phyloP scores from a whole-genome alignment of 202 grass and related monocot species.

The Panicum hallii region DNA sequence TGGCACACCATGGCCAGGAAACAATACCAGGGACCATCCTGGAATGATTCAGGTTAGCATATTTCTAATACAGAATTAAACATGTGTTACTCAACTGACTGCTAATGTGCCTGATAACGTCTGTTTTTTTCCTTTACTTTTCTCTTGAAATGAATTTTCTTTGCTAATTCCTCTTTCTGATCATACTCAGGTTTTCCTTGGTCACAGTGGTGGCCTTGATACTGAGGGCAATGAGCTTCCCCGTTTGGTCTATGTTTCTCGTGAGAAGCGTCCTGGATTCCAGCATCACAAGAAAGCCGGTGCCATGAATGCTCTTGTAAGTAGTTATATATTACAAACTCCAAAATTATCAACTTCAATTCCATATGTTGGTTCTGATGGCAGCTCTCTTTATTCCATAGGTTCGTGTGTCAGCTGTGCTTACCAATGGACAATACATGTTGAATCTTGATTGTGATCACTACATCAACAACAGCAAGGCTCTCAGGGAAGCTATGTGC shows the following conservation, averaged over 20 bases:
- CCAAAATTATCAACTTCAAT: slow-evolving; percentile 21
- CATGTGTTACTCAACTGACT: slow-evolving; percentile 11
- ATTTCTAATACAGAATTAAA: slow-evolving; percentile 24
- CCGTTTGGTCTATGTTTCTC: slow-evolving; percentile 84
- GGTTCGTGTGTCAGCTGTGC: slow-evolving; percentile 78
- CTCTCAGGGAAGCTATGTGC: slow-evolving; percentile 79
- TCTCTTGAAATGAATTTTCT: slow-evolving; percentile 8
- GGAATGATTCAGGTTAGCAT: slow-evolving; percentile 91
- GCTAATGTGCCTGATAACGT: slow-evolving; percentile 19
- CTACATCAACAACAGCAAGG: slow-evolving; percentile 84
- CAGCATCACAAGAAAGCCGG: slow-evolving; percentile 89
- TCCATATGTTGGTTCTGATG: slow-evolving; percentile 35
- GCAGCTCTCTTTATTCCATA: slow-evolving; percentile 35
- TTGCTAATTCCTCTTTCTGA: slow-evolving; percentile 49
- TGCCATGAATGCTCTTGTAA: slow-evolving; percentile 91
- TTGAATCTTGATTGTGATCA: slow-evolving; percentile 88
- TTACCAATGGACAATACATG: slow-evolving; percentile 80
- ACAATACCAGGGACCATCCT: slow-evolving; percentile 97
- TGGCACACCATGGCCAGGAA: slow-evolving; percentile 93
- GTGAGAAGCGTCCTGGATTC: slow-evolving; percentile 90
- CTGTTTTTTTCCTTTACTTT: neutral
- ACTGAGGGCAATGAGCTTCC: slow-evolving; percentile 89
- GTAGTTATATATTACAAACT: slow-evolving; percentile 13
- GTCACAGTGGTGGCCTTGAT: slow-evolving; percentile 95
- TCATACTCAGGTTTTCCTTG: slow-evolving; percentile 90